Evolutionary conservation across 495 filamentous ascomycete species (phyloP).

Genomic region (Aspergillus diversus): DNA sequence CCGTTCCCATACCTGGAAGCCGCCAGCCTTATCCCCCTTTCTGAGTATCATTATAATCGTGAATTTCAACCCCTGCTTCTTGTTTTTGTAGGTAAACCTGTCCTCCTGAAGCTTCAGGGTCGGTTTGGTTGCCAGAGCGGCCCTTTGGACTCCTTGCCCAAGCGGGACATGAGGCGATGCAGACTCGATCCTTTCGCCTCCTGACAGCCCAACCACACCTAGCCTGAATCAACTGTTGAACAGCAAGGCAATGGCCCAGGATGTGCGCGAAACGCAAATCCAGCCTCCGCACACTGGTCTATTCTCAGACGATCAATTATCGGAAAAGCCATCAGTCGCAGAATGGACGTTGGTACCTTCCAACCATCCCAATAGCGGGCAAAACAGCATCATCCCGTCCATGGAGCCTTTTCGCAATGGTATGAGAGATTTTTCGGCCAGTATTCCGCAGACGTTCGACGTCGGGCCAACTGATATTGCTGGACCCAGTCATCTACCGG

Average conservation of each 20-base stretch:
- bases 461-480: conserved; percentile 23
- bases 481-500: conserved; percentile 19
- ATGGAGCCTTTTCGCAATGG: conserved; percentile 26
- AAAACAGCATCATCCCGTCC: conserved; percentile 31
- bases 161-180: conserved; percentile 31
- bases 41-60: background rate
- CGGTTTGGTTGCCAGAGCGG: conserved; percentile 12
- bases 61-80: background rate
- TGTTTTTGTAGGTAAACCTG: background rate
- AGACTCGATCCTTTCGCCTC: conserved; percentile 29
- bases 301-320: conserved; percentile 19
- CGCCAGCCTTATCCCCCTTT: background rate
- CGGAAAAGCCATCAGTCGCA: conserved; percentile 27
- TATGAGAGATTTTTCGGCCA: conserved; percentile 27
- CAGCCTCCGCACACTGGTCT: conserved; percentile 21
- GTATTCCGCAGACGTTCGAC: conserved; percentile 26
- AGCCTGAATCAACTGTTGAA: conserved; percentile 27
- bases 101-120: conserved; percentile 5
- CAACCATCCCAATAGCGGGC: conserved; percentile 16
- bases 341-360: conserved; percentile 22
- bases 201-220: conserved; percentile 30
- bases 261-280: conserved; percentile 30
- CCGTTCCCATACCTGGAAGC: background rate
- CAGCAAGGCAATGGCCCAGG: conserved; percentile 39
- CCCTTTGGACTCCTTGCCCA: conserved; percentile 14